These are phyloP conservation scores for Euclidium syriacum DNA, from an alignment of 345 rosid genomes.

Conservation along the genomic window DNA sequence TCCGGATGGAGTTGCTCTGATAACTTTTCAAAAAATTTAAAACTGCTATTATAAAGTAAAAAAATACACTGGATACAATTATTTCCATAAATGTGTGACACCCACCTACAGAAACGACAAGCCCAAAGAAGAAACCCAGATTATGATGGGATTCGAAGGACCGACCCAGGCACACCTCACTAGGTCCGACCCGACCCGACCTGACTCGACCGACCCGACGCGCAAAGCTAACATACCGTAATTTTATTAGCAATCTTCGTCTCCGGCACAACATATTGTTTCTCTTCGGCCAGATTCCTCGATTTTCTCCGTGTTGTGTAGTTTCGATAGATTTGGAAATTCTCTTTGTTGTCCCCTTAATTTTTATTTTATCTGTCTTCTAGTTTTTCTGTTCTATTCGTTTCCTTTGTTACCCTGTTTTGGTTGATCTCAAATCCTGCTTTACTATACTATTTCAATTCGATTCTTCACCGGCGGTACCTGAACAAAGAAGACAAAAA, in stretches of 20 bases:
- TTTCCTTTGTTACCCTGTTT: constrained; percentile 19
- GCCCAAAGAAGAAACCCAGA: background rate
- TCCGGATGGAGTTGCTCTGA: too few species aligned
- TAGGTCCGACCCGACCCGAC: background rate
- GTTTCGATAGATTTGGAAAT: constrained; percentile 14
- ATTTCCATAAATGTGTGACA: too few species aligned
- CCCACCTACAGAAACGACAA: too few species aligned
- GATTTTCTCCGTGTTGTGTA: constrained; percentile 26
- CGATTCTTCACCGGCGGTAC: constrained; percentile 5
- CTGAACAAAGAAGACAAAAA: constrained; percentile 9
- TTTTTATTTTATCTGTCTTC: background rate
- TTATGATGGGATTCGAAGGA: background rate
- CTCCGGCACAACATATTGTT: constrained; percentile 24
- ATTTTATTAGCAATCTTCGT: constrained; percentile 13
- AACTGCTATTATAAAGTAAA: too few species aligned
- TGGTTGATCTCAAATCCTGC: constrained; percentile 26
- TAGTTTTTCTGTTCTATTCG: constrained; percentile 7
- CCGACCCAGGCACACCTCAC: background rate
- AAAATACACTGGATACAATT: too few species aligned
- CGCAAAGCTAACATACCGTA: constrained; percentile 1
- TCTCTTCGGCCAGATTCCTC: constrained; percentile 23
- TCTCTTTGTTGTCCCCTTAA: constrained; percentile 7
- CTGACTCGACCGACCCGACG: background rate
- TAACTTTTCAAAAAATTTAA: too few species aligned
- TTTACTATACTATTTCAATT: constrained; percentile 7